A percentile compares a stretch with the other conserved stretches of the same genome.
Evolutionary conservation across 345 rosid genomes (phyloP).

Genomic region (Aquilaria sinensis): DNA sequence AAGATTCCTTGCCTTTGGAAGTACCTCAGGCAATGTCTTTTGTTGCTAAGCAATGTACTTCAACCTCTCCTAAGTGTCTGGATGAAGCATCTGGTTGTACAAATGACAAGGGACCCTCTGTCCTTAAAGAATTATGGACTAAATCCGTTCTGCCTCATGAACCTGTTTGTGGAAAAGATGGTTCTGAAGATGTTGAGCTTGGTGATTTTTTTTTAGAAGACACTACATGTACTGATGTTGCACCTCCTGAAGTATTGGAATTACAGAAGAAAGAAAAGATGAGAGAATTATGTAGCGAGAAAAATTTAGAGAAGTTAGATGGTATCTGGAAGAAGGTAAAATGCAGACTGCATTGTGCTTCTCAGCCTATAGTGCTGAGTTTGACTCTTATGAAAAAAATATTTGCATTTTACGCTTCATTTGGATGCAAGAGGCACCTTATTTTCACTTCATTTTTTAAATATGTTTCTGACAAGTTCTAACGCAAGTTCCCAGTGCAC

Average conservation of each 20-base stretch:
- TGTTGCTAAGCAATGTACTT: slow-evolving; percentile 17
- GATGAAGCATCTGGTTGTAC: slow-evolving; percentile 23
- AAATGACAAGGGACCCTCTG: slow-evolving; percentile 29
- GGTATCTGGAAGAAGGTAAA: slow-evolving; percentile 97
- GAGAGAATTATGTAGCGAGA: slow-evolving; percentile 53
- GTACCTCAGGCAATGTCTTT: slow-evolving; percentile 18
- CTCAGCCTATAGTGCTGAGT: neutral
- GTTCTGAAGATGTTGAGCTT: slow-evolving; percentile 52
- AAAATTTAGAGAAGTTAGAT: slow-evolving; percentile 61
- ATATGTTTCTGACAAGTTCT: neutral
- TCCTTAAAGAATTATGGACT: slow-evolving; percentile 19
- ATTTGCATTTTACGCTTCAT: no score
- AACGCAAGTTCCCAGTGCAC: neutral
- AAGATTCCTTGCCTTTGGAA: slow-evolving; percentile 22
- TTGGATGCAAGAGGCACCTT: no score
- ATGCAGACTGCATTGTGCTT: slow-evolving; percentile 5
- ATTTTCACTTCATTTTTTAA: neutral
- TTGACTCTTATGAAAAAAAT: no score
- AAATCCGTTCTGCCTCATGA: slow-evolving; percentile 21
- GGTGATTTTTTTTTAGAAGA: slow-evolving; percentile 64
- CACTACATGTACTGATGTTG: slow-evolving; percentile 27
- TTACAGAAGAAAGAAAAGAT: slow-evolving; percentile 61
- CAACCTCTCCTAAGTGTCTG: slow-evolving; percentile 14
- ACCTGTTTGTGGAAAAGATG: slow-evolving; percentile 27
- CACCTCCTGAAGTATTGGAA: slow-evolving; percentile 46